phyloP scores from a whole-genome alignment of 2,329 filamentous ascomycete species.

The Alternaria panax region DNA sequence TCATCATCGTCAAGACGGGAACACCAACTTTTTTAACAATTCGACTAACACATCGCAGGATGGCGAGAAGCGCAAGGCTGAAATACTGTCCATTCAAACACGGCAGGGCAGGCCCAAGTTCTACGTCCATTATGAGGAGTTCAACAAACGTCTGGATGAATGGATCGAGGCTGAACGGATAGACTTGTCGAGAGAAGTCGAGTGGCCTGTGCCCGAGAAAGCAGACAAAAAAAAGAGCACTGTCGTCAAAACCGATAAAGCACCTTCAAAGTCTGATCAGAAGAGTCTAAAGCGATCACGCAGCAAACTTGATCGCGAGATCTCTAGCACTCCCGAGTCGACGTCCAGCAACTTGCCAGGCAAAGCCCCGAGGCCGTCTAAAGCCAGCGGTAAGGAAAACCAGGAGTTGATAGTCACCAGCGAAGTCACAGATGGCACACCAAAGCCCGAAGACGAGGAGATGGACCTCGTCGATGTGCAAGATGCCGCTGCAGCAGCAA shows the following conservation, averaged over 20 bases:
- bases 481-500: slow-evolving; percentile 60
- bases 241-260: slow-evolving; percentile 53
- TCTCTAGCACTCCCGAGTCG: slow-evolving; percentile 63
- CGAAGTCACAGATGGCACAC: slow-evolving; percentile 58
- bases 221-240: slow-evolving; percentile 81
- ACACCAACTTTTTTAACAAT: background rate
- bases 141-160: slow-evolving; percentile 90
- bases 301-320: slow-evolving; percentile 59
- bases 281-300: slow-evolving; percentile 58
- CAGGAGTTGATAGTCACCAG: slow-evolving; percentile 58
- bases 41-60: slow-evolving; percentile 60
- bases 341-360: slow-evolving; percentile 58
- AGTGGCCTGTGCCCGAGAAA: slow-evolving; percentile 94
- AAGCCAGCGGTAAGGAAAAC: slow-evolving; percentile 68
- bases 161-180: slow-evolving; percentile 87
- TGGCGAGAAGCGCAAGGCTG: slow-evolving; percentile 86
- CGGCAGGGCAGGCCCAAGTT: slow-evolving; percentile 88
- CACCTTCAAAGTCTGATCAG: slow-evolving; percentile 53
- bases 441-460: slow-evolving; percentile 60
- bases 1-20: slow-evolving; percentile 23
- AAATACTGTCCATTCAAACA: slow-evolving; percentile 93
- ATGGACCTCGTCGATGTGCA: slow-evolving; percentile 61
- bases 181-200: slow-evolving; percentile 87
- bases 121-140: slow-evolving; percentile 98
- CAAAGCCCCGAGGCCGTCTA: slow-evolving; percentile 59